These are phyloP conservation scores for Brassica napus DNA, from an alignment of 345 rosid species.

Conservation along the genomic window Da-Ae NC_063448.1:12527001-12527500, in stretches of 20 bases:
- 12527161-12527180: not conserved
- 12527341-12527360: too few relatives aligned
- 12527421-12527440: not conserved
- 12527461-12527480: not conserved
- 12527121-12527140: not conserved
- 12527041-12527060: not conserved
- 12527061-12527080: not conserved
- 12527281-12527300: not conserved
- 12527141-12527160: not conserved
- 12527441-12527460: not conserved
- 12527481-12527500: not conserved
- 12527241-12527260: too few relatives aligned
- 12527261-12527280: not conserved
- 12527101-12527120: too few relatives aligned
- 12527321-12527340: too few relatives aligned
- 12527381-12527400: not conserved
- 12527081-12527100: not conserved
- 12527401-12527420: not conserved
- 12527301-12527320: not conserved
- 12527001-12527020: not conserved
- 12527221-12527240: too few relatives aligned
- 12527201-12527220: too few relatives aligned
- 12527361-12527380: too few relatives aligned
- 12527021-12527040: not conserved
- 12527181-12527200: not conserved